Conservation (phyloP, 495 filamentous ascomycete genomes). For the Hyaloscypha variabilis region DNA sequence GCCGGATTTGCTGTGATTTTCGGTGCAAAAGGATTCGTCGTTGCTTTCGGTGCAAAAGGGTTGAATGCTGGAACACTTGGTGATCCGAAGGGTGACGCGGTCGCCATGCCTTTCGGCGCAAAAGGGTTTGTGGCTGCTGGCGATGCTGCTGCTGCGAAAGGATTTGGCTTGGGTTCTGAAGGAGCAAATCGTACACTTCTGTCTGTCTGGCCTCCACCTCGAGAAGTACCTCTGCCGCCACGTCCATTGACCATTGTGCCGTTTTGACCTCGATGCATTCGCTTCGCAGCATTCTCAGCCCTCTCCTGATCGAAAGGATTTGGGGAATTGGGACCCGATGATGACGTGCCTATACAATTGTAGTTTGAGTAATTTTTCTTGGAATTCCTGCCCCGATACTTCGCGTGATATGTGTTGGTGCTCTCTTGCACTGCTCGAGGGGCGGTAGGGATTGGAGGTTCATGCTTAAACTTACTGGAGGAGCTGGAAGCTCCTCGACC, state of each 20-base stretch:
- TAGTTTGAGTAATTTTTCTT: slow-evolving; percentile 22
- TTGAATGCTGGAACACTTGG: slow-evolving; percentile 3
- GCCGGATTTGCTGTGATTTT: background rate
- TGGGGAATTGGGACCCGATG: slow-evolving; percentile 4
- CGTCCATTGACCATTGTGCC: slow-evolving; percentile 19
- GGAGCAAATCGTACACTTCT: slow-evolving; percentile 24
- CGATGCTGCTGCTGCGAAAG: background rate
- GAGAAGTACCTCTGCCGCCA: slow-evolving; percentile 17
- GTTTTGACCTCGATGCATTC: slow-evolving; percentile 24
- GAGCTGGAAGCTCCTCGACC: slow-evolving; percentile 33
- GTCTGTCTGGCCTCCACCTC: slow-evolving; percentile 6
- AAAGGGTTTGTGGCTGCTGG: slow-evolving; percentile 27
- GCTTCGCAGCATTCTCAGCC: slow-evolving; percentile 33
- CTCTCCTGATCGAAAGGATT: slow-evolving; percentile 30
- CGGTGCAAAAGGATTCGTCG: slow-evolving; percentile 18
- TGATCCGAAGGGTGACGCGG: background rate
- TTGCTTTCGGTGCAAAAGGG: slow-evolving; percentile 10
- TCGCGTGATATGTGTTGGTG: slow-evolving; percentile 11
- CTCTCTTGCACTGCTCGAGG: slow-evolving; percentile 14
- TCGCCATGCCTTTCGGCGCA: slow-evolving; percentile 24
- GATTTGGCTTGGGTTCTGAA: background rate
- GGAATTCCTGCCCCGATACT: slow-evolving; percentile 11
- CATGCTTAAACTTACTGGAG: slow-evolving; percentile 28
- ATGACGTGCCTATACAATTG: slow-evolving; percentile 12
- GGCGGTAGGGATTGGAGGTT: slow-evolving; percentile 8